These are phyloP conservation scores for Penicillium macrosclerotiorum DNA, from an alignment of 495 filamentous ascomycete species.

Conservation along the genomic window DNA sequence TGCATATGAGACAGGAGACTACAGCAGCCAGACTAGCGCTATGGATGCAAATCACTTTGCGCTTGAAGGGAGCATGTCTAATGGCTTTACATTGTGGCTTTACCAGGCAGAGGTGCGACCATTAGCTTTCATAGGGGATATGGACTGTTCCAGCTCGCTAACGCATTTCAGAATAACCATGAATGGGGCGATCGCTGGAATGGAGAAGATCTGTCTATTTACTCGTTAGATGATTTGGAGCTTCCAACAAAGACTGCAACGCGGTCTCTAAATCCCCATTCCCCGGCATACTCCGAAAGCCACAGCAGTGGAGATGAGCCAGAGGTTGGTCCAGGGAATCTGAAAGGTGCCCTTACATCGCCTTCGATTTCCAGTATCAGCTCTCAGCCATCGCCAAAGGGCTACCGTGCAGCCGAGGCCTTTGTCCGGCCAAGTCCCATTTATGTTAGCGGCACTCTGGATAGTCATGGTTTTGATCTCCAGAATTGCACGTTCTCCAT, in stretches of 20 bases:
- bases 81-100: constrained; percentile 87
- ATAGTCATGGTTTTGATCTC: constrained; percentile 74
- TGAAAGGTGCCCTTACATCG: constrained; percentile 69
- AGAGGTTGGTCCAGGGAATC: constrained; percentile 63
- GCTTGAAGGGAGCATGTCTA: constrained; percentile 73
- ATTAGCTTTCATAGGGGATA: neutral
- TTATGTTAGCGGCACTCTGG: constrained; percentile 64
- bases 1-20: constrained; percentile 96
- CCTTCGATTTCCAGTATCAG: constrained; percentile 65
- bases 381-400: constrained; percentile 55
- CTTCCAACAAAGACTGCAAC: constrained; percentile 43
- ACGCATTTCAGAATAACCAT: constrained; percentile 67
- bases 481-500: constrained; percentile 71
- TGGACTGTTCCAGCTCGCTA: neutral
- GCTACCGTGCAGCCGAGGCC: constrained; percentile 87
- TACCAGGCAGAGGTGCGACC: constrained; percentile 68
- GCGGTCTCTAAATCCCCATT: constrained; percentile 42
- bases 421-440: constrained; percentile 86
- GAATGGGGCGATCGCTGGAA: constrained; percentile 95
- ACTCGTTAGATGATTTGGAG: constrained; percentile 74
- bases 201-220: constrained; percentile 92
- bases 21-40: constrained; percentile 85
- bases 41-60: constrained; percentile 98
- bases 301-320: constrained; percentile 53
- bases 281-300: constrained; percentile 58